These are phyloP conservation scores for Metarhizium anisopliae DNA, from an alignment of 2,329 filamentous ascomycete species.

Conservation along the genomic window DNA sequence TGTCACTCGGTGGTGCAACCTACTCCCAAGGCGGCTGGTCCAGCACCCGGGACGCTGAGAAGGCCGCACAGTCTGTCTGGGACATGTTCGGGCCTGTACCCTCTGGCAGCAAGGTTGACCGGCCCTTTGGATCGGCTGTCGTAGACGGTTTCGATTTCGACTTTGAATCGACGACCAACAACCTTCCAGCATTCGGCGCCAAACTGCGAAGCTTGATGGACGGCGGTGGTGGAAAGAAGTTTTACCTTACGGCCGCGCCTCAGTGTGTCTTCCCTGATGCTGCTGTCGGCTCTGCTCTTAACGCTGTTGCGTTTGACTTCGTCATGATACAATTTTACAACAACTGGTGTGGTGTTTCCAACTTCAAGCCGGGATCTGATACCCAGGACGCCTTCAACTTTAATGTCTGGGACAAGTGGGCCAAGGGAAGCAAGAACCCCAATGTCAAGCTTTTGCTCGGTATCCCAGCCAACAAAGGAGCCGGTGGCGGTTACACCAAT, in stretches of 20 bases:
- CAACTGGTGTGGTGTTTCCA: slow-evolving; percentile 53
- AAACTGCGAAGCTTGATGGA: slow-evolving; percentile 49
- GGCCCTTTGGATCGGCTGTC: slow-evolving; percentile 44
- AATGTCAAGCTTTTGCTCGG: slow-evolving; percentile 54
- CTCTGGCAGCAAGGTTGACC: slow-evolving; percentile 33
- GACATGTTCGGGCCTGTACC: slow-evolving; percentile 56
- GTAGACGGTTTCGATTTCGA: slow-evolving; percentile 74
- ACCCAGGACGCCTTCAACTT: slow-evolving; percentile 52
- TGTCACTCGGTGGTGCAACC: slow-evolving; percentile 65
- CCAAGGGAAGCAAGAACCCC: slow-evolving; percentile 45
- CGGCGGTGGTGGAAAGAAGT: slow-evolving; percentile 43
- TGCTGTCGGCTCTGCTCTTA: slow-evolving; percentile 47
- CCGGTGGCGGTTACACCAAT: slow-evolving; percentile 46
- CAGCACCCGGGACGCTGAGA: slow-evolving; percentile 38
- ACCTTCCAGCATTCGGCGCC: slow-evolving; percentile 53
- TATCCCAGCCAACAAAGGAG: slow-evolving; percentile 45
- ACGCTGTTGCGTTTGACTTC: slow-evolving; percentile 48
- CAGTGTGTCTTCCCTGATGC: slow-evolving; percentile 60
- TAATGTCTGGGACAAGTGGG: slow-evolving; percentile 57
- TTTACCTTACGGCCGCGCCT: slow-evolving; percentile 55
- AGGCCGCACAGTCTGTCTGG: slow-evolving; percentile 57
- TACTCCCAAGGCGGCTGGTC: slow-evolving; percentile 63
- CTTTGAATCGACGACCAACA: slow-evolving; percentile 51
- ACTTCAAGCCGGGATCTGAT: slow-evolving; percentile 34
- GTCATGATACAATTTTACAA: slow-evolving; percentile 61